Base-by-base conservation (phyloP, 2,329 filamentous ascomycete species). In the Podosphaera aphanis region DNA sequence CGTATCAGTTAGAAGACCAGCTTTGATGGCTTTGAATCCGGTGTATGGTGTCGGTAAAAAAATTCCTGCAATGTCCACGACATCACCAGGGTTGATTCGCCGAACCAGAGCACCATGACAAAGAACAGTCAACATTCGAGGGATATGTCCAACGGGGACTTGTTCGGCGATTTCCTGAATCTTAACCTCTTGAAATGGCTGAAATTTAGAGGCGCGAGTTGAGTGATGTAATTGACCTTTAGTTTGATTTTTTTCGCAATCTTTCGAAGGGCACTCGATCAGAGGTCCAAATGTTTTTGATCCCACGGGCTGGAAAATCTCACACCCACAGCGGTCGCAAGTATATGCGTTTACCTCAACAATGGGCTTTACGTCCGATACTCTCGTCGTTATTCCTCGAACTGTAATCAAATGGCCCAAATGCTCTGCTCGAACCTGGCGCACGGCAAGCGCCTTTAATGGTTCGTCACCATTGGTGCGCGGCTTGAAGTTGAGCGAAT, bases 111-210 rank as follows among this genome's bases (percentile, higher is more conserved):
- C 82, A 49, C 90, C 90, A 58, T 92, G 80, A 62, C 85, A 93
- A 56, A 93, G 74, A 19, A 98, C 67, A 0, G 88, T 95, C 50
- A 98, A 66, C 47, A 84, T 84, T 48, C 90, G 76, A 27, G 90
- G 90, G 55, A 98, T 98, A 60, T 98, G 90, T 44, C 90, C 90
- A 51, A 98, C 92, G 6, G 90, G 90, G 0, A 98, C 90, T 62
- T 98, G 90, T 60, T 98, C 90, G n/a, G 90, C 85, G 76, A 95
- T 83, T 61, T 98, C 90, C 63, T 98, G 90, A 47, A 98, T 85
- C 66, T 95, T 95, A 63, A 95, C 77, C 63, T 98, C 90, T 62
- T 98, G 90, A 67, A 98, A 98, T 2, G 90, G 85, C 57, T 93
- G 66, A 59, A 95, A 98, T 58, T 95, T 98, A 44, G 86, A 94